Evolutionary conservation across 306 rosid species (phyloP).

Genomic region (Corylus heterophylla): DNA sequence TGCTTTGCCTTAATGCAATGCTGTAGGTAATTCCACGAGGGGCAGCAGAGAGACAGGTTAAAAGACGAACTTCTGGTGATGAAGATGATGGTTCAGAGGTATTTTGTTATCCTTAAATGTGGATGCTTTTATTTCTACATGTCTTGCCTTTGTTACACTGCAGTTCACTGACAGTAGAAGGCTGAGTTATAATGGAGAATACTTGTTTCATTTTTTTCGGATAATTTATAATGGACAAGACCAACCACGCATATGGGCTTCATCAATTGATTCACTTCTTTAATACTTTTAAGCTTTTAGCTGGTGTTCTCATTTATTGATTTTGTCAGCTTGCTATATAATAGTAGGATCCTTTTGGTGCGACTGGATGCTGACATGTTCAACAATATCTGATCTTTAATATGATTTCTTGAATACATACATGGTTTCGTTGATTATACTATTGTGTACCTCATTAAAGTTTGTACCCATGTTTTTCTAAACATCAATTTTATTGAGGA

Average conservation of each 20-base stretch:
- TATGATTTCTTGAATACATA: slow-evolving; percentile 6
- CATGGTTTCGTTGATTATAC: slow-evolving; percentile 7
- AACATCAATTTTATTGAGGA: slow-evolving; percentile 15
- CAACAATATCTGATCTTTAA: not conserved
- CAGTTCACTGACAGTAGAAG: not conserved
- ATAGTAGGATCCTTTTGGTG: slow-evolving; percentile 5
- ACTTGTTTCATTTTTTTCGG: not conserved
- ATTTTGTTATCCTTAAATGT: not conserved
- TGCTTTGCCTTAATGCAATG: slow-evolving; percentile 41
- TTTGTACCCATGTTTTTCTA: slow-evolving; percentile 3
- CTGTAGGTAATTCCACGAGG: slow-evolving; percentile 55
- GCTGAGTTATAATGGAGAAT: not conserved
- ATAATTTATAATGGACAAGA: not conserved
- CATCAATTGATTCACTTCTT: slow-evolving; percentile 11
- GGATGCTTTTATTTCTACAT: not conserved
- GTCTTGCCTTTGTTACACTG: not conserved
- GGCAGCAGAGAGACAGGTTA: slow-evolving; percentile 60
- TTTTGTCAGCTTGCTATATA: slow-evolving; percentile 7
- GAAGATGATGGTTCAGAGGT: slow-evolving; percentile 83
- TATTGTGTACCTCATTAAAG: not conserved
- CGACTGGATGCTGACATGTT: slow-evolving; percentile 13
- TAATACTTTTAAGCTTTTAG: slow-evolving; percentile 21
- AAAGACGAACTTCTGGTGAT: slow-evolving; percentile 54
- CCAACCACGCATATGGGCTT: not conserved
- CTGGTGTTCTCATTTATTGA: slow-evolving; percentile 7